Percentiles rank a stretch among this genome's conserved stretches.
These are phyloP conservation scores for Gilbertella persicaria DNA, from an alignment of 371 early-diverging fungal genomes.

Conservation along the genomic window DNA sequence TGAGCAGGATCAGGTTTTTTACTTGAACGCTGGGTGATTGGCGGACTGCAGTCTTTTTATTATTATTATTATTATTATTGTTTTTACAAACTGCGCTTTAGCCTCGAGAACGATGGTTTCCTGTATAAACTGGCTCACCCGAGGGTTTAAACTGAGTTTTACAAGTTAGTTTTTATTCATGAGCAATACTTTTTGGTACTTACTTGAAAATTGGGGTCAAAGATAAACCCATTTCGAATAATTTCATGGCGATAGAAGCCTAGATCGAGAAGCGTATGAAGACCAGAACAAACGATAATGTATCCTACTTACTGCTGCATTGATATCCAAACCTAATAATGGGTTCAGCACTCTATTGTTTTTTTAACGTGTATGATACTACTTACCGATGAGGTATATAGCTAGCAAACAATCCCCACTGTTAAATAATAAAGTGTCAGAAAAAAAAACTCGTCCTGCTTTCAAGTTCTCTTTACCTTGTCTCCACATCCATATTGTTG, in stretches of 20 bases:
- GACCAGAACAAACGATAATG: background rate
- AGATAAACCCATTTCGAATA: conserved; percentile 63
- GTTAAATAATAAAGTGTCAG: conserved; percentile 11
- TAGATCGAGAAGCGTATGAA: background rate
- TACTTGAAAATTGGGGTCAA: conserved; percentile 68
- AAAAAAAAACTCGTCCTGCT: no score
- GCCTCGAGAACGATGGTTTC: conserved; percentile 22
- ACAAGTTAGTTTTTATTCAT: background rate
- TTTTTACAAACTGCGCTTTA: no score
- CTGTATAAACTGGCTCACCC: conserved; percentile 38
- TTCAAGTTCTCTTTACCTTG: conserved; percentile 51
- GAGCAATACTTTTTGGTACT: background rate
- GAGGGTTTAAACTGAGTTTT: conserved; percentile 33
- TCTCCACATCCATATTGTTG: conserved; percentile 61
- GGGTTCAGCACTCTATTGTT: no score
- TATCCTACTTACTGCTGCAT: conserved; percentile 70
- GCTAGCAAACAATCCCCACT: conserved; percentile 76
- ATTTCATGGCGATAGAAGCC: conserved; percentile 71
- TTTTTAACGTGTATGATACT: background rate
- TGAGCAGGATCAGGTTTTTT: no score
- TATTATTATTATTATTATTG: no score
- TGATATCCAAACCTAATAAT: conserved; percentile 64
- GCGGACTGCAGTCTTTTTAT: no score
- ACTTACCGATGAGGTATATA: conserved; percentile 70
- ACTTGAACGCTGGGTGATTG: no score